These are phyloP conservation scores for Metschnikowia matae DNA, from an alignment of 805 yeast genomes.

Conservation along the genomic window DNA sequence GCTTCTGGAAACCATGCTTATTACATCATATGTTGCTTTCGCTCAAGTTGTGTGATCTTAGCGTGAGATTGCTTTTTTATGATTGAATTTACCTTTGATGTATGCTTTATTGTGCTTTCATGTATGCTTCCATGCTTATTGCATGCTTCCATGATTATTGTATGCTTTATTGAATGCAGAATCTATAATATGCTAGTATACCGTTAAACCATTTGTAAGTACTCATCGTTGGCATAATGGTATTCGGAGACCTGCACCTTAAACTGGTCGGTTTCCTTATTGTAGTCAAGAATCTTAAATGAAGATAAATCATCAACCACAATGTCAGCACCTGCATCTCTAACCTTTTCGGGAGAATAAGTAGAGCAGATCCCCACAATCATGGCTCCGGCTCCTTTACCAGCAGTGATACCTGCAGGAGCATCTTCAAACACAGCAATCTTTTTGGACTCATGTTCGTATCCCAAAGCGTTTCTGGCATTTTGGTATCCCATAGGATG, in stretches of 20 bases:
- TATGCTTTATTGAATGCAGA: not conserved
- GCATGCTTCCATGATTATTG: too few relatives aligned
- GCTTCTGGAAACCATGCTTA: too few relatives aligned
- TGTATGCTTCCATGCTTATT: too few relatives aligned
- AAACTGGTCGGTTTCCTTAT: conserved; percentile 38
- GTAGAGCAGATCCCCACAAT: conserved; percentile 83
- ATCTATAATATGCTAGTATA: conserved; percentile 2
- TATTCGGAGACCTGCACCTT: conserved; percentile 39
- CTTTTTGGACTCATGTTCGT: conserved; percentile 31
- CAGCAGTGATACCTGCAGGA: conserved; percentile 82
- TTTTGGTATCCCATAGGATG: conserved; percentile 76
- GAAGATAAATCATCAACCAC: conserved; percentile 70
- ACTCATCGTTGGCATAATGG: conserved; percentile 42
- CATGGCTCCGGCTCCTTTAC: conserved; percentile 77
- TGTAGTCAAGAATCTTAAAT: conserved; percentile 56
- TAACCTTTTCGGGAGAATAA: conserved; percentile 63
- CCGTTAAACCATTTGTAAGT: conserved; percentile 22
- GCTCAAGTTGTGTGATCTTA: too few relatives aligned
- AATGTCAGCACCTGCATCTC: conserved; percentile 75
- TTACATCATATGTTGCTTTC: too few relatives aligned
- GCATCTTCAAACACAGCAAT: conserved; percentile 83
- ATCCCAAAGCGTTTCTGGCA: conserved; percentile 49
- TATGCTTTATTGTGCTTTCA: too few relatives aligned
- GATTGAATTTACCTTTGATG: too few relatives aligned
- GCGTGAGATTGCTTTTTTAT: too few relatives aligned